These are phyloP conservation scores for Suillus spraguei DNA, from an alignment of 768 basidiomycete species.

Conservation along the genomic window DNA sequence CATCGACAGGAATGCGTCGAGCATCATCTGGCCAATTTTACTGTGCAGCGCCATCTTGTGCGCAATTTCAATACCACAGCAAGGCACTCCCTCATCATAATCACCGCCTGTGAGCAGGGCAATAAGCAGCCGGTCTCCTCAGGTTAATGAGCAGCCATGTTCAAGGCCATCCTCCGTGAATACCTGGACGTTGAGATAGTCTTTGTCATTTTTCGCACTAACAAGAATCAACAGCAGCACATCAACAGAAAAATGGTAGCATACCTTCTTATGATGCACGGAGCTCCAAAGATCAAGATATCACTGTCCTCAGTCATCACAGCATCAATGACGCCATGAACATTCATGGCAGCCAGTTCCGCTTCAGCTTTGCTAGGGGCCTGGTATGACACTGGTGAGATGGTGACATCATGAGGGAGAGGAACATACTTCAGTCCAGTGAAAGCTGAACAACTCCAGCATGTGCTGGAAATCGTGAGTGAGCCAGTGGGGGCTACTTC, in stretches of 20 bases:
- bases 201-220: too few species aligned
- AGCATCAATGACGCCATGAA: background rate
- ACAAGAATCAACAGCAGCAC: too few species aligned
- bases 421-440: background rate
- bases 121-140: too few species aligned
- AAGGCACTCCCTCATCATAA: background rate
- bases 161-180: too few species aligned
- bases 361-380: background rate
- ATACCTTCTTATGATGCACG: too few species aligned
- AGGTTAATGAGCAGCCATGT: too few species aligned
- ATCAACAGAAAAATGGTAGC: too few species aligned
- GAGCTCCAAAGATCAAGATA: background rate
- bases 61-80: background rate
- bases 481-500: too few species aligned
- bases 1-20: background rate
- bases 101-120: too few species aligned
- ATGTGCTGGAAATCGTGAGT: background rate
- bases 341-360: background rate
- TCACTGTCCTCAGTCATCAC: background rate
- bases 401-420: background rate
- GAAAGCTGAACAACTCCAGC: background rate
- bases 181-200: too few species aligned
- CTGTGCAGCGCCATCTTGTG: background rate
- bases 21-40: background rate
- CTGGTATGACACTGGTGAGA: background rate